phyloP scores from a whole-genome alignment of 2,329 filamentous ascomycete species.

The Teratosphaeriaceae sp. region DNA sequence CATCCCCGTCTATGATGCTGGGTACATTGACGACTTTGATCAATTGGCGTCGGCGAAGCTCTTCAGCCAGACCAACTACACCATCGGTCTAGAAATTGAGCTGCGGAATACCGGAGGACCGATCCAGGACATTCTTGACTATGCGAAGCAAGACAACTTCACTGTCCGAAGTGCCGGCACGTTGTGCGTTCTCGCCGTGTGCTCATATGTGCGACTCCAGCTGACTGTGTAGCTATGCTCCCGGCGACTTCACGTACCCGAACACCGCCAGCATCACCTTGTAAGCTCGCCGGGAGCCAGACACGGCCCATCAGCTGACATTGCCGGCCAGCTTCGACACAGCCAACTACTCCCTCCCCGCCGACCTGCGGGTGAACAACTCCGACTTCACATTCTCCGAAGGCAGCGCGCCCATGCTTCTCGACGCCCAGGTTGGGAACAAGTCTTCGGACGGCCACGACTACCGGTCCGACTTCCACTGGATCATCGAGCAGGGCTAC shows the following conservation, averaged over 20 bases:
- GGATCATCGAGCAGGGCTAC: constrained; percentile 13
- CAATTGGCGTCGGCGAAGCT: constrained; percentile 8
- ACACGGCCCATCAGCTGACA: not conserved
- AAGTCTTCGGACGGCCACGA: constrained; percentile 13
- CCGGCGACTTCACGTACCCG: constrained; percentile 12
- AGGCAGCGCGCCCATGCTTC: constrained; percentile 7
- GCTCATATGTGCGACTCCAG: not conserved
- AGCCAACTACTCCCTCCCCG: constrained; percentile 11
- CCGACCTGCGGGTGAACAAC: constrained; percentile 9
- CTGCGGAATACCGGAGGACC: constrained; percentile 5
- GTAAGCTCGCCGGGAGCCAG: too few species aligned
- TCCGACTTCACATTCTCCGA: constrained; percentile 10
- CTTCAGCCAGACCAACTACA: constrained; percentile 13
- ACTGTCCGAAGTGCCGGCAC: not conserved
- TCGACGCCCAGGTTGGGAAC: constrained; percentile 10
- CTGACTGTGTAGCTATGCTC: constrained; percentile 6
- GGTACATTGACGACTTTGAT: constrained; percentile 6
- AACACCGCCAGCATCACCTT: constrained; percentile 4
- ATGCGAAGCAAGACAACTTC: not conserved
- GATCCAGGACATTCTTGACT: constrained; percentile 11
- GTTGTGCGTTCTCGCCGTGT: constrained; percentile 1
- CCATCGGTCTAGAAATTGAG: constrained; percentile 12
- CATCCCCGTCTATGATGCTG: constrained; percentile 13
- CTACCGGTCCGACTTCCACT: constrained; percentile 14
- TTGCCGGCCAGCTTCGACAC: constrained; percentile 8